Percentiles rank a stretch among this genome's conserved stretches.
Conservation (phyloP, 805 yeast species). For the Schwanniomyces yamadae region DNA sequence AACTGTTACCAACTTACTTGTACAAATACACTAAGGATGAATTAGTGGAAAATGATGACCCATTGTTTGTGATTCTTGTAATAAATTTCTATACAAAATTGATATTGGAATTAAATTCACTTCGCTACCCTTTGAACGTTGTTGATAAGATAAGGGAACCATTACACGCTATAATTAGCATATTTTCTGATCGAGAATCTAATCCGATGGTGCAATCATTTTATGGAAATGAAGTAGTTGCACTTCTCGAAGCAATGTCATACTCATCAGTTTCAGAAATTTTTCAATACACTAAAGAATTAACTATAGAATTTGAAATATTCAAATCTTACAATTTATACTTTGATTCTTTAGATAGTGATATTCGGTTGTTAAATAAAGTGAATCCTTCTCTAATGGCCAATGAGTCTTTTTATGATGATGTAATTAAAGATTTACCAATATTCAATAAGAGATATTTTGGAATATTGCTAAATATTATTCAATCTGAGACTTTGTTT, state of each 20-base stretch:
- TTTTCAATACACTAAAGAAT: conserved; percentile 6
- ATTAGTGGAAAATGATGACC: conserved; percentile 21
- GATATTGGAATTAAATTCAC: conserved; percentile 9
- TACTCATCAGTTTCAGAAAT: conserved; percentile 7
- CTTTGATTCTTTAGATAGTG: conserved; percentile 12
- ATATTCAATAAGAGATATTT: conserved; percentile 21
- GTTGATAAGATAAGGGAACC: conserved; percentile 8
- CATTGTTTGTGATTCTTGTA: conserved; percentile 22
- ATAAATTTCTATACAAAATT: conserved; percentile 25
- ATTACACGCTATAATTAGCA: conserved; percentile 5
- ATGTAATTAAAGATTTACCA: conserved; percentile 12
- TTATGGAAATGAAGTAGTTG: conserved; percentile 18
- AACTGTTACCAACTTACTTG: conserved; percentile 2
- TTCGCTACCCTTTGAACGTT: not conserved
- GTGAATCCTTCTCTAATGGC: conserved; percentile 16
- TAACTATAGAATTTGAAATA: conserved; percentile 10
- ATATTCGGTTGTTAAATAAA: conserved; percentile 19
- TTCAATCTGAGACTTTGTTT: conserved; percentile 17
- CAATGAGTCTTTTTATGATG: conserved; percentile 11
- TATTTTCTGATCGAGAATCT: conserved; percentile 8
- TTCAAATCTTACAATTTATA: conserved; percentile 22
- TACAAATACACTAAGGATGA: conserved; percentile 13
- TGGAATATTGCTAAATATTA: conserved; percentile 24
- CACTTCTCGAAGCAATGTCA: conserved; percentile 20
- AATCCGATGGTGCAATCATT: conserved; percentile 11